Conservation (phyloP, 2,329 filamentous ascomycete species). For the Diaporthe batatas region DNA sequence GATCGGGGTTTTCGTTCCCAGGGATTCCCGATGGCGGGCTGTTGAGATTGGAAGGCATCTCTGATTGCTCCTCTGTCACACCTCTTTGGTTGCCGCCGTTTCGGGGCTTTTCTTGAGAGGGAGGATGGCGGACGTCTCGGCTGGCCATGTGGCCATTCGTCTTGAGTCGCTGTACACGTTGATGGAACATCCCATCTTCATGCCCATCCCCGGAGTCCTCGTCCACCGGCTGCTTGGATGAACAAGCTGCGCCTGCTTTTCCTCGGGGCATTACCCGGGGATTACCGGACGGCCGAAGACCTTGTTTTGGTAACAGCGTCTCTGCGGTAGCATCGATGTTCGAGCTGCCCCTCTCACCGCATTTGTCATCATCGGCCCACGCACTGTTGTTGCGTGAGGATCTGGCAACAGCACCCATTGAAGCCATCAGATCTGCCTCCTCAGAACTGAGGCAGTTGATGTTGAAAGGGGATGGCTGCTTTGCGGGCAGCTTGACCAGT, state of each 20-base stretch:
- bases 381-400: background rate
- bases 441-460: background rate
- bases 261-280: background rate
- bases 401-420: background rate
- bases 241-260: no score
- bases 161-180: background rate
- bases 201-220: no score
- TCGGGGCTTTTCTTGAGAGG: no score
- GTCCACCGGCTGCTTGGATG: background rate
- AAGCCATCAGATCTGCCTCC: background rate
- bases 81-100: no score
- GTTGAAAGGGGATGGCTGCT: background rate
- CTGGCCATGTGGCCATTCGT: no score
- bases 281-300: background rate
- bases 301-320: background rate
- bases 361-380: no score
- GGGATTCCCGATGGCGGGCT: background rate
- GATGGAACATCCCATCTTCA: background rate
- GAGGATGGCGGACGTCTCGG: no score
- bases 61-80: no score
- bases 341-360: no score
- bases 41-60: no score
- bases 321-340: background rate
- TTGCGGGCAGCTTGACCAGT: background rate
- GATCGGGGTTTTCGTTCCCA: background rate